Base-by-base conservation (phyloP, 1,284 basidiomycete species). In the Gomphus bonarii region DNA sequence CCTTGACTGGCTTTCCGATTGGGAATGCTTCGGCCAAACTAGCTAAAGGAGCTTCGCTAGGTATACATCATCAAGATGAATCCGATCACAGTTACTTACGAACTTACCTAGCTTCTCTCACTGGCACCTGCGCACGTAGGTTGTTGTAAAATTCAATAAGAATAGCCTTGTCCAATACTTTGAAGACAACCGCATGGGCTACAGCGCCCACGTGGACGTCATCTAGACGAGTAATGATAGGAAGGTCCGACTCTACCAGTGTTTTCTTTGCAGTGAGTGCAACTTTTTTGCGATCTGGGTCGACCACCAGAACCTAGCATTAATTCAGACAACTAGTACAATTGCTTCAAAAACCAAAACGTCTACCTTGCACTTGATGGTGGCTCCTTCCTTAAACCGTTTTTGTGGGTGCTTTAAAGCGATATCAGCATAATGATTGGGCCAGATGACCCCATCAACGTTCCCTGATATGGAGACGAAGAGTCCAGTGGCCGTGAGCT, bases 381-480 rank as follows among this genome's bases (percentile, higher is more conserved):
- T 81, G 3, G 80, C 77, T 31, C 93, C 95, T 14, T 80, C 74
- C 68, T 92, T 95, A 76, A 97, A 99, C 62, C 89, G 83, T 72
- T 89, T 93, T 62, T 91, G 83, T 25, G 94, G 94, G 66, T 97
- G 89, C 67, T 94, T 97, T 63, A 99, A 78, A 36, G 75, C 72
- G 65, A 99, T 94, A 68, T 98, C 95, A 33, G 97, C 91, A 69
- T 92, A 99, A 70, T 99, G 97, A 62, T 84, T 79, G 0, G 95
- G 94, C 85, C 92, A 97, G 31, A 98, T 81, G 31, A 98, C 86
- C 40, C 91, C 97, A 65, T 97, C 92, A 35, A 95, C 83, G 60
- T 80, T 89, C 8, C 89, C 91, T 14, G 87, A 84, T 53, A 97
- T 77, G 28, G 88, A 84, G 38, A 97, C 81, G 64, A 97, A 94